These are phyloP conservation scores for Chlamydomonas urium DNA, from an alignment of 139 green algal genomes.

Conservation along the genomic window DNA sequence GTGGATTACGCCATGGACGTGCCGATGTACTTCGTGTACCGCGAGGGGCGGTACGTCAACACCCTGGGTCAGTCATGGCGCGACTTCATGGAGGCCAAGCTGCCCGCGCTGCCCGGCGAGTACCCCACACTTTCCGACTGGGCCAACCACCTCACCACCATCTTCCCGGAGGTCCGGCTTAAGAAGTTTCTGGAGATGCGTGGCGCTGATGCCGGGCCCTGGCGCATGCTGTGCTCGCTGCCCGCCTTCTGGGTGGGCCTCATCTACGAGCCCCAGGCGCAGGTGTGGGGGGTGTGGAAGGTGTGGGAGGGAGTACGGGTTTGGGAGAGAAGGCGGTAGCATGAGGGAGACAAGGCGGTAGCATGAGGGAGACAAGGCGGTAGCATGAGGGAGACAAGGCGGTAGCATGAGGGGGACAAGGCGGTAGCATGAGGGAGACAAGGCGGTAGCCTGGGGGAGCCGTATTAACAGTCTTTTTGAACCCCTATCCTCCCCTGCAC, in stretches of 20 bases:
- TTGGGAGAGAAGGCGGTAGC: no score
- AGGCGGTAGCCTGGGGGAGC: no score
- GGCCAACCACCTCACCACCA: slow-evolving; percentile 93
- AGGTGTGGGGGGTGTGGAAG: no score
- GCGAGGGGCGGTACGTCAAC: slow-evolving; percentile 87
- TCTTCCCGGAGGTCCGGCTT: slow-evolving; percentile 94
- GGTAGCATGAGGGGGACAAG: no score
- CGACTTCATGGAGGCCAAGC: slow-evolving; percentile 90
- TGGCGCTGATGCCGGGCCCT: slow-evolving; percentile 90
- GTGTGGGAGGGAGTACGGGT: no score
- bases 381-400: no score
- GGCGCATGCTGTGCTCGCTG: slow-evolving; percentile 86
- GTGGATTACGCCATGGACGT: slow-evolving; percentile 92
- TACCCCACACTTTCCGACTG: slow-evolving; percentile 87
- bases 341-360: no score
- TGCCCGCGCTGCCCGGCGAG: slow-evolving; percentile 78
- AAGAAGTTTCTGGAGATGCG: slow-evolving; percentile 98
- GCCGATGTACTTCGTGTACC: slow-evolving; percentile 99
- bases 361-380: no score
- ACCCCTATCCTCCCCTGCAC: no score
- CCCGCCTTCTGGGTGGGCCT: slow-evolving; percentile 92
- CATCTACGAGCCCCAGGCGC: slow-evolving; percentile 82
- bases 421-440: no score
- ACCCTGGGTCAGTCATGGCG: slow-evolving; percentile 73
- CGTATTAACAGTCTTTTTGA: no score